Base-by-base conservation (phyloP, 352 stramenopile species). In the Globisporangium rhizosaccharum region DNA sequence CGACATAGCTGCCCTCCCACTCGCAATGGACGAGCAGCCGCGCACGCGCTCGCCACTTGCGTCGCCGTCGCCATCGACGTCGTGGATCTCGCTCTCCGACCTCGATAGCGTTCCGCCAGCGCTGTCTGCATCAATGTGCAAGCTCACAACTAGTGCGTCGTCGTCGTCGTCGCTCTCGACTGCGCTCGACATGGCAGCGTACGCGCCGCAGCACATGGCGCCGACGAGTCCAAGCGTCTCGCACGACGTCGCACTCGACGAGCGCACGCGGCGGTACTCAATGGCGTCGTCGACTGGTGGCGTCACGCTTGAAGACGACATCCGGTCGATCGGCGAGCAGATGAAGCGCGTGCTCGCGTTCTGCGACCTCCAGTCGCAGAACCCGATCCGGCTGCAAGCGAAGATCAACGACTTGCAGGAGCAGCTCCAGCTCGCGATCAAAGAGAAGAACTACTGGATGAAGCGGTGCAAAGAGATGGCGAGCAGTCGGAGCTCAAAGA, bases 371-470 rank as follows among this genome's bases (percentile, higher is more conserved):
- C 81, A 92, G 58, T 61, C 76, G 44, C 76, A 93, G 63, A 92
- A 79, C 47, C 80, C 85, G 45, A 65, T 90, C 56, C 76, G 75
- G 0, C 51, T 95, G 64, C 79, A 92, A 51, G 71, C 73, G 55
- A 89, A 88, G 75, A 87, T 95, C 62, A 72, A 76, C 47, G 79
- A 91, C 56, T 72, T 95, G 44, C 64, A 91, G 67, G 77, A 92
- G 55, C 76, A 92, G 66, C 73, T 95, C 30, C 76, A 80, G 15
- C 72, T 82, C 59, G 83, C 75, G 30, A 73, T 92, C 49, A 73
- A 76, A 14, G 85, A 95, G 72, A 95, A 95, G 68, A 92, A 95
- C 62, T 93, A 95, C 68, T 95, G 85, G 85, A 90, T 92, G 76
- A 89, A 90, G 63, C 80, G 82, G 23, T 92, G 82, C 67, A 84